Evolutionary conservation across 1,139 yeast species (phyloP).

Genomic region (Geotrichum siamense): DNA sequence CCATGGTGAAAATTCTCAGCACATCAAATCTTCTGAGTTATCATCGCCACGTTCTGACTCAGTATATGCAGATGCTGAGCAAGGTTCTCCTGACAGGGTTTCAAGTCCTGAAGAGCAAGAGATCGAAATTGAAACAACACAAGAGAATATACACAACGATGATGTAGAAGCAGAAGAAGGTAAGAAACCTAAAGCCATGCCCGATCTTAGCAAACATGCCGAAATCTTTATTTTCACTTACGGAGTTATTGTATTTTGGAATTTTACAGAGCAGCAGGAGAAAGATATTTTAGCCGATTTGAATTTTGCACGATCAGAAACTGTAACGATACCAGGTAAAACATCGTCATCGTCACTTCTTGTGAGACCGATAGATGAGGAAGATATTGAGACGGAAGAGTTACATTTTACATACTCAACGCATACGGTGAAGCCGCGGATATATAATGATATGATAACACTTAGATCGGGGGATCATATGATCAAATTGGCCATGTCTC

Average conservation of each 20-base stretch:
- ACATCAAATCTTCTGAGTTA: not conserved
- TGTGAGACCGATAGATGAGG: slow-evolving; percentile 66
- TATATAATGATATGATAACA: slow-evolving; percentile 91
- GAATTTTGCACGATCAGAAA: slow-evolving; percentile 51
- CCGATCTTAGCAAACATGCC: slow-evolving; percentile 51
- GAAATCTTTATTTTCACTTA: slow-evolving; percentile 85
- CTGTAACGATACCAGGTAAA: not conserved
- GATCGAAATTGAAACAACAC: not conserved
- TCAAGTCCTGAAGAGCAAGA: not conserved
- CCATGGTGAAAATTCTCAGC: not conserved
- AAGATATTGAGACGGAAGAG: slow-evolving; percentile 91
- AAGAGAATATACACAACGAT: not conserved
- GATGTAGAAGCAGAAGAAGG: not conserved
- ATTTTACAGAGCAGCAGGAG: slow-evolving; percentile 85
- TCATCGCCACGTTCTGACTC: not conserved
- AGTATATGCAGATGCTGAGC: not conserved
- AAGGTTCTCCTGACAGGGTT: too few species aligned
- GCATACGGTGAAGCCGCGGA: slow-evolving; percentile 75
- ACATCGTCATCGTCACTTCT: slow-evolving; percentile 38
- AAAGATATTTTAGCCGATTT: slow-evolving; percentile 89
- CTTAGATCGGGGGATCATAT: slow-evolving; percentile 85
- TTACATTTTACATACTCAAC: slow-evolving; percentile 87
- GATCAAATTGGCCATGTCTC: slow-evolving; percentile 86
- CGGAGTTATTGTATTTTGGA: slow-evolving; percentile 97
- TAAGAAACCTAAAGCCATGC: not conserved